Base-by-base conservation (phyloP, 2,329 filamentous ascomycete species). In the Epichloe sibirici region DNA sequence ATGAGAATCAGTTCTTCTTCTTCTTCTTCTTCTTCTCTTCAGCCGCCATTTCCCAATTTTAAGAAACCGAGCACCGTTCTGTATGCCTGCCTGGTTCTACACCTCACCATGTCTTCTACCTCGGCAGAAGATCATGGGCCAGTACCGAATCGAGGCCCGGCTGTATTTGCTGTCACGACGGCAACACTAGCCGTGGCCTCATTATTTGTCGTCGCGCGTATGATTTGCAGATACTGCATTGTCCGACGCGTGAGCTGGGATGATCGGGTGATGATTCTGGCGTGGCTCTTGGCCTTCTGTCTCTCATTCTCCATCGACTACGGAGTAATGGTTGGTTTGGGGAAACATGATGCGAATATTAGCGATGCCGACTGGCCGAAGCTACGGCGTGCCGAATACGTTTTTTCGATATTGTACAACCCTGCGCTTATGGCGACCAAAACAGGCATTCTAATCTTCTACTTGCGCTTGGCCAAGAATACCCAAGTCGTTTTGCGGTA, bases 401-500 rank as follows among this genome's bases (percentile, higher is more conserved):
- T 76, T 53, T 83, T 84, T 60, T 82, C 80, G 6, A 74, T 85
- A 39, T 64, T 84, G 55, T 83, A 83, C 83, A 94, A 95, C 63
- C 90, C 90, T 12, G 85, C 88, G 3, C 74, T 95, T 52, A 94
- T 95, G 88, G 83, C 86, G 3, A 89, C 88, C 49, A 96, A 96
- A 70, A 90, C 88, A 0, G 94, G 89, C n/a, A 88, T 96, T 60
- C 75, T 96, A 53, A 77, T 93, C 51, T 96, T 96, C 68, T 96
- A 94, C 69, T 75, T 96, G 48, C 84, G 85, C 42, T 75, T 96
- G 47, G 87, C 88, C 28, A 85, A 84, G 61, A 86, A 88, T 54
- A 83, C 80, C 0, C 82, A 94, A 58, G 81, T 81, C 57, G 74
- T 90, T 48, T 84, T 95, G 58, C 82, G 86, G 54, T 80, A 85